phyloP scores from a whole-genome alignment of 768 basidiomycete genomes.

The Amanita rimosa region DNA sequence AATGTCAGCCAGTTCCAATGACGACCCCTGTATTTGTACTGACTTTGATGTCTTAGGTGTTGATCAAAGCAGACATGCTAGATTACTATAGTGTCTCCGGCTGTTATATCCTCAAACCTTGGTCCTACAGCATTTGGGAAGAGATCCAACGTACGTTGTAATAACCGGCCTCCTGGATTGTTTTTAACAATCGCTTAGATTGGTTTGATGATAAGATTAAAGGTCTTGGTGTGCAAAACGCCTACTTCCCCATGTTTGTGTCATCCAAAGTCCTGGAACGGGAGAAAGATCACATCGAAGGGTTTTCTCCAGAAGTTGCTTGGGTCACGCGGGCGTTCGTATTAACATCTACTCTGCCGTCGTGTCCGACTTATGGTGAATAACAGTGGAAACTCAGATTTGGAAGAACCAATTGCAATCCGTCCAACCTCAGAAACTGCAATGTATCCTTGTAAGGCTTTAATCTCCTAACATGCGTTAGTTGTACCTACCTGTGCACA shows the following conservation, averaged over 20 bases:
- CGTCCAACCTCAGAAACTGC: conserved; percentile 97
- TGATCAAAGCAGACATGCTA: conserved; percentile 96
- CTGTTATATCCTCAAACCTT: conserved; percentile 96
- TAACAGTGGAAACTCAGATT: conserved; percentile 74
- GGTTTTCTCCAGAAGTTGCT: conserved; percentile 99
- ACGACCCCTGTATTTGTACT: not conserved
- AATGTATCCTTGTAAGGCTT: conserved; percentile 90
- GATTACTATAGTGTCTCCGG: conserved; percentile 99
- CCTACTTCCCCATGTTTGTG: conserved; percentile 99
- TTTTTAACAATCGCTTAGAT: conserved; percentile 27
- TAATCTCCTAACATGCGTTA: not conserved
- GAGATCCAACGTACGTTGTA: conserved; percentile 67
- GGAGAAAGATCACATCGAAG: conserved; percentile 98
- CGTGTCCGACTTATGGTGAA: not conserved
- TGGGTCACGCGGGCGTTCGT: conserved; percentile 96
- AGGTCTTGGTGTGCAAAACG: conserved; percentile 90
- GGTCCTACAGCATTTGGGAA: conserved; percentile 98
- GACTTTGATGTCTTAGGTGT: conserved; percentile 43
- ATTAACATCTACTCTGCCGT: not conserved
- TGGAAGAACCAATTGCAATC: conserved; percentile 96
- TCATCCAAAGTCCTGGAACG: conserved; percentile 85
- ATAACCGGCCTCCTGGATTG: not conserved
- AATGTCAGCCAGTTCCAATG: conserved; percentile 40
- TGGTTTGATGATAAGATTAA: conserved; percentile 95
- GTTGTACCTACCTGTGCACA: conserved; percentile 16